Evolutionary conservation across 805 yeast genomes (phyloP).

Genomic region (Candida parachauliodes): DNA sequence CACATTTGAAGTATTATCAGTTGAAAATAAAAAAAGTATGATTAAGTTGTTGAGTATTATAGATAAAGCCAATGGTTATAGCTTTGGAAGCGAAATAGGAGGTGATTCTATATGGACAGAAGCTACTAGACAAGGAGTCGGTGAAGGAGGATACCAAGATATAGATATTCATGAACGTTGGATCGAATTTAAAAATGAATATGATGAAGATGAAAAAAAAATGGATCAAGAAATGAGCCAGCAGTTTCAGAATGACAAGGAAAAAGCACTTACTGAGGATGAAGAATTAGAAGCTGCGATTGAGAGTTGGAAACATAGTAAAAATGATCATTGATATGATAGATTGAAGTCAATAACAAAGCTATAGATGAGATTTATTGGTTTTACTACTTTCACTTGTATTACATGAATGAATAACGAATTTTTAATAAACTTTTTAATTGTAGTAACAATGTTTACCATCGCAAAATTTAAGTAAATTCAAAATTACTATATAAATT

Average conservation of each 20-base stretch:
- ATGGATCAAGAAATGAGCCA: slow-evolving; percentile 35
- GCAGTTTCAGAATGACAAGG: slow-evolving; percentile 16
- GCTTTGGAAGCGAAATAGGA: slow-evolving; percentile 90
- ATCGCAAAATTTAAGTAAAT: no score
- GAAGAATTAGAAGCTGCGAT: slow-evolving; percentile 62
- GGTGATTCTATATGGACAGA: slow-evolving; percentile 99
- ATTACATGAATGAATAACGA: no score
- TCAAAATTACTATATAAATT: no score
- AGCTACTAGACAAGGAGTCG: slow-evolving; percentile 79
- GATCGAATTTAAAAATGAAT: slow-evolving; percentile 78
- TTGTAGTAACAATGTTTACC: no score
- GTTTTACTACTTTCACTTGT: no score
- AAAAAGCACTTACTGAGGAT: slow-evolving; percentile 43
- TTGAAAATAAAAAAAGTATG: slow-evolving; percentile 92
- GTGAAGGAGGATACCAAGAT: slow-evolving; percentile 44
- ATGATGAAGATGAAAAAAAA: slow-evolving; percentile 54
- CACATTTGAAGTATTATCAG: slow-evolving; percentile 81
- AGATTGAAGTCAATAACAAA: no score
- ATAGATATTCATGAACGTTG: slow-evolving; percentile 91
- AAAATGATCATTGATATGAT: no score
- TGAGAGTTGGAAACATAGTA: slow-evolving; percentile 27
- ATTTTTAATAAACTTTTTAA: no score
- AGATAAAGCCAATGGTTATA: slow-evolving; percentile 91
- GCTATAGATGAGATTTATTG: no score
- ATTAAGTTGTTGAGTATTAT: slow-evolving; percentile 70